Evolutionary conservation across 2,329 filamentous ascomycete genomes (phyloP), one percentile per base, ranked within the genome.

Genomic region (Hymenoscyphus repandus): DNA sequence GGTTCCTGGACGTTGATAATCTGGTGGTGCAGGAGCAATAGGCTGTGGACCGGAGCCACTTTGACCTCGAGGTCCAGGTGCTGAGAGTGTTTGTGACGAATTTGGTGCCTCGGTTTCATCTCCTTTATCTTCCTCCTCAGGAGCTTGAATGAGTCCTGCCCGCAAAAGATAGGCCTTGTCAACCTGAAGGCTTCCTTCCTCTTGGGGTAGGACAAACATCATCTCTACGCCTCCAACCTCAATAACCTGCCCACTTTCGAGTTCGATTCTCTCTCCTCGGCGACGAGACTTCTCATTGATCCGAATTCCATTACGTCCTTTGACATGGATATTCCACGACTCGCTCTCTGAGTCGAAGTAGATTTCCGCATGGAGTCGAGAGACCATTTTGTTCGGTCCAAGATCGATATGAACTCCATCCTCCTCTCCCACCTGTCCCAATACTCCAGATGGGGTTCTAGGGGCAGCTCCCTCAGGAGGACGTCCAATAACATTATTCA

Each of bases 131-230:
- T 59, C 51, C 13, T 52, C 52, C 12, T 54, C 51, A 20, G 63
- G 64, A 13, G 42, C 58, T 52, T 58, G 64, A 43, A 70, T 67
- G 31, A 83, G 72, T 22, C 81, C 77, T 31, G 86, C 84, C 41
- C 87, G 82, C 59, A 87, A 79, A 13, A 88, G 77, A 64, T 86
- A 90, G 62, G 72, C 79, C 18, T 77, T 77, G 63, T 87, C 80
- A 53, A 95, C 83, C 42, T 79, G 75, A 22, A 90, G 76, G 20
- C 81, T 79, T 50, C 74, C 75, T 41, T 81, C 75, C 58, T 88
- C 85, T 20, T 82, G 82, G 0, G 93, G 92, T n/a, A 95, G 80
- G 43, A 96, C 89, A 69, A 99, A 99, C 76, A 97, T 92, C 93
- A 99, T 99, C 72, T 99, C 92, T 1, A 93, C 88, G 47, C 88